phyloP scores from a whole-genome alignment of 371 early-diverging fungal genomes.

The Capniomyces stellatus region DNA sequence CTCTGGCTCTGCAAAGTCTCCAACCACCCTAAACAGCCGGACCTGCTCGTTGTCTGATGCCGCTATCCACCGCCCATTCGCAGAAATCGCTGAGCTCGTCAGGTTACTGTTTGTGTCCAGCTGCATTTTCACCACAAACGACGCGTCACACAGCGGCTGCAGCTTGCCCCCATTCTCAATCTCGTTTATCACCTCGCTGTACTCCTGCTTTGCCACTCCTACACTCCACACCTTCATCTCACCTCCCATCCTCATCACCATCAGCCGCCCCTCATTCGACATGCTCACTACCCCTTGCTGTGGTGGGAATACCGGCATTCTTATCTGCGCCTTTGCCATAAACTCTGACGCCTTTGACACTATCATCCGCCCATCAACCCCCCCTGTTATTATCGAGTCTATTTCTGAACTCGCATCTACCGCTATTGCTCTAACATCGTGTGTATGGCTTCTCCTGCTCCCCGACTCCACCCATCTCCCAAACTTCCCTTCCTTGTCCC shows the following conservation, averaged over 20 bases:
- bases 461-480: slow-evolving; percentile 73
- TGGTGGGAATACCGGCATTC: slow-evolving; percentile 60
- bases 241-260: slow-evolving; percentile 15
- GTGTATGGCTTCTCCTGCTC: slow-evolving; percentile 69
- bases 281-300: slow-evolving; percentile 40
- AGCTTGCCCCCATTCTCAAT: slow-evolving; percentile 26
- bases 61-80: slow-evolving; percentile 68
- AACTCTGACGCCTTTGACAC: slow-evolving; percentile 43
- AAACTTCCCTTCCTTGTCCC: slow-evolving; percentile 15
- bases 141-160: slow-evolving; percentile 7
- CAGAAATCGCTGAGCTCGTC: slow-evolving; percentile 55
- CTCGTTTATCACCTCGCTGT: slow-evolving; percentile 6
- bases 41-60: slow-evolving; percentile 58
- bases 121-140: slow-evolving; percentile 33
- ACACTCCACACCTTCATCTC: slow-evolving; percentile 54
- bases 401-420: slow-evolving; percentile 37
- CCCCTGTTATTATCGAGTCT: slow-evolving; percentile 64
- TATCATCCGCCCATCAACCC: slow-evolving; percentile 56
- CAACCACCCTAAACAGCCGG: slow-evolving; percentile 44
- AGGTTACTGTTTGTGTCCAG: slow-evolving; percentile 23
- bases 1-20: not conserved
- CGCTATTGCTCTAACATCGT: slow-evolving; percentile 76
- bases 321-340: slow-evolving; percentile 41
- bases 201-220: slow-evolving; percentile 26
- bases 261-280: slow-evolving; percentile 8